A percentile compares a stretch with the other conserved stretches of the same genome.
Evolutionary conservation across 2,329 filamentous ascomycete species (phyloP).

Genomic region (Pyricularia pennisetigena): DNA sequence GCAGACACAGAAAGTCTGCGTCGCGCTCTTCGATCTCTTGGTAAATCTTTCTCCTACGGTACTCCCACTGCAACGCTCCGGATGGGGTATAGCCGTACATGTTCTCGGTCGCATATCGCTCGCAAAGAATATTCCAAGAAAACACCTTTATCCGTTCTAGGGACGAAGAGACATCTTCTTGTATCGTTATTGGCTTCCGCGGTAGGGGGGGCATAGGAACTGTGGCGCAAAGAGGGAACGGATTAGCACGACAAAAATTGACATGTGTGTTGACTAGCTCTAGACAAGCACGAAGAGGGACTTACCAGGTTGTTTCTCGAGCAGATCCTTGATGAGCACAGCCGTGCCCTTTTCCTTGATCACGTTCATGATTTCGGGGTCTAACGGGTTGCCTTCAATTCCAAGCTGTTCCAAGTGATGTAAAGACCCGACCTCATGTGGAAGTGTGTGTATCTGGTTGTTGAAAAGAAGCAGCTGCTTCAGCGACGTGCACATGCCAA

Average conservation of each 20-base stretch:
- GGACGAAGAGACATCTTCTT: constrained; percentile 48
- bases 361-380: constrained; percentile 65
- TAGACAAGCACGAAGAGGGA: constrained; percentile 10
- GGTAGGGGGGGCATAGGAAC: constrained; percentile 69
- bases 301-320: constrained; percentile 78
- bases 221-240: constrained; percentile 22
- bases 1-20: constrained; percentile 84
- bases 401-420: constrained; percentile 83
- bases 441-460: constrained; percentile 75
- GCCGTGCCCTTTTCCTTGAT: constrained; percentile 83
- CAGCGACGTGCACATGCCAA: constrained; percentile 93
- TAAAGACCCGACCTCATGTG: constrained; percentile 79
- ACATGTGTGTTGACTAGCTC: neutral
- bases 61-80: constrained; percentile 75
- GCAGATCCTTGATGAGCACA: constrained; percentile 70
- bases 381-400: constrained; percentile 82
- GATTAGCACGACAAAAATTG: neutral
- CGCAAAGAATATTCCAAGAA: constrained; percentile 93
- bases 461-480: constrained; percentile 82
- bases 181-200: constrained; percentile 71
- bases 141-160: constrained; percentile 73
- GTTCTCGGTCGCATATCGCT: constrained; percentile 77
- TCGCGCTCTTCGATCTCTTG: constrained; percentile 70
- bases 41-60: constrained; percentile 72
- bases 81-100: constrained; percentile 88